A percentile compares a stretch with the other conserved stretches of the same genome.
These are phyloP conservation scores for Fusarium sp. DNA, from an alignment of 2,329 filamentous ascomycete species.

Conservation along the genomic window DNA sequence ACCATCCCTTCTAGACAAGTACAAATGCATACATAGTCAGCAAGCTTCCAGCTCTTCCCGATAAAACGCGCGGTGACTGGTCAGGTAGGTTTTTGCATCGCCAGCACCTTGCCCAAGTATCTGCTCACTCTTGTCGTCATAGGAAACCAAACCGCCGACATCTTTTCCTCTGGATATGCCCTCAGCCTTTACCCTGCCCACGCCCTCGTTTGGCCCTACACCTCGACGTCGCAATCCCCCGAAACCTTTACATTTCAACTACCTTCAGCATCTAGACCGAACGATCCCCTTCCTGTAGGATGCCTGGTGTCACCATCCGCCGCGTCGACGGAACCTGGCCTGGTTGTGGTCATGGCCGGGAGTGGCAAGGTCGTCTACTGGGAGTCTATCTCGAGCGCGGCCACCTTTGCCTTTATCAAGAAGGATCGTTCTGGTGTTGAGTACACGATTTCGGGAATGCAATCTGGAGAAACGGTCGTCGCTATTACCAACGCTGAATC, in stretches of 20 bases:
- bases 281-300: constrained; percentile 83
- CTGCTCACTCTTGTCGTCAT: constrained; percentile 30
- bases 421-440: constrained; percentile 86
- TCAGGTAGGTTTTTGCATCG: constrained; percentile 65
- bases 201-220: constrained; percentile 93
- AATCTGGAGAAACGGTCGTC: constrained; percentile 81
- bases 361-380: constrained; percentile 92
- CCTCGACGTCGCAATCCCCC: constrained; percentile 73
- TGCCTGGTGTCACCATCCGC: constrained; percentile 84
- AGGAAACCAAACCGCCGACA: constrained; percentile 75
- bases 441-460: constrained; percentile 77
- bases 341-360: constrained; percentile 86
- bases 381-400: constrained; percentile 93
- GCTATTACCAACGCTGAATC: constrained; percentile 85
- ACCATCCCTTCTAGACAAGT: constrained; percentile 70
- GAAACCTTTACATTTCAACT: constrained; percentile 86
- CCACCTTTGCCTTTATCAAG: constrained; percentile 84
- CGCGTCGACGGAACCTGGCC: constrained; percentile 82
- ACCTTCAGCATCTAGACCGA: constrained; percentile 75
- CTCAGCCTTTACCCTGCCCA: constrained; percentile 84
- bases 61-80: constrained; percentile 76
- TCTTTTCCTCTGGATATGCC: constrained; percentile 78
- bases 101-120: not conserved
- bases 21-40: constrained; percentile 88
- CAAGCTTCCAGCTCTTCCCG: constrained; percentile 85